Evolutionary conservation across 441 rosid species (phyloP).

Genomic region (Syzygium syzygioides): DNA sequence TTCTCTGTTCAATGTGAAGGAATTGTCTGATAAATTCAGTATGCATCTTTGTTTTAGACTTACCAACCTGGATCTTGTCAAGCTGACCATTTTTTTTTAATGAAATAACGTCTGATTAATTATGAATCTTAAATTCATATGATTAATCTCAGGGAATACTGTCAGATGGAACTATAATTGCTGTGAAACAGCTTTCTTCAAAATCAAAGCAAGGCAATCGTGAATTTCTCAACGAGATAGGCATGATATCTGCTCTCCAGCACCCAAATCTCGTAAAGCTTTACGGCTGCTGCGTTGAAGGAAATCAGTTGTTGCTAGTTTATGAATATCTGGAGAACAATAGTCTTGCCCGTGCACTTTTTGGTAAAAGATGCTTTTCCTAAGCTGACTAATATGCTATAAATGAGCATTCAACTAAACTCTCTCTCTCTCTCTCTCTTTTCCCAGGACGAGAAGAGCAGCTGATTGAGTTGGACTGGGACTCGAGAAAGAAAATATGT

Average conservation of each 20-base stretch:
- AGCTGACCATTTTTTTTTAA: neutral
- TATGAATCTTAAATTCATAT: neutral
- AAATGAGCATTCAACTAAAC: neutral
- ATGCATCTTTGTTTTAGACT: neutral
- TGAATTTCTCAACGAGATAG: slow-evolving; percentile 75
- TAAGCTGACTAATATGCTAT: neutral
- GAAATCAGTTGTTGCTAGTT: slow-evolving; percentile 63
- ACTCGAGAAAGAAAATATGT: slow-evolving; percentile 52
- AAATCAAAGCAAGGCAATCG: slow-evolving; percentile 85
- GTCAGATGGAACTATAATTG: slow-evolving; percentile 56
- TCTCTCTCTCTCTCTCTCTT: neutral
- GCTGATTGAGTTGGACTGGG: slow-evolving; percentile 47
- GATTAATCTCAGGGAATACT: slow-evolving; percentile 40
- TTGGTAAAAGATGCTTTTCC: slow-evolving; percentile 34
- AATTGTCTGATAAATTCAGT: neutral
- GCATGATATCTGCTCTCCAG: slow-evolving; percentile 77
- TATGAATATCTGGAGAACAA: slow-evolving; percentile 83
- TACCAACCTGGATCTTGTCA: neutral
- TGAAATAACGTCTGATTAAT: neutral
- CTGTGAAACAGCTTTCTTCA: slow-evolving; percentile 72
- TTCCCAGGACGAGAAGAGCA: neutral
- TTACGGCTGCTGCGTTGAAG: slow-evolving; percentile 75
- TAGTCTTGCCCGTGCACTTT: slow-evolving; percentile 69
- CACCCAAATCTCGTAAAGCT: slow-evolving; percentile 82
- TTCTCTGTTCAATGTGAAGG: neutral